Evolutionary conservation across 202 grass and related monocot genomes (phyloP), one percentile per base, ranked within the genome.

Genomic region (Setaria viridis): DNA sequence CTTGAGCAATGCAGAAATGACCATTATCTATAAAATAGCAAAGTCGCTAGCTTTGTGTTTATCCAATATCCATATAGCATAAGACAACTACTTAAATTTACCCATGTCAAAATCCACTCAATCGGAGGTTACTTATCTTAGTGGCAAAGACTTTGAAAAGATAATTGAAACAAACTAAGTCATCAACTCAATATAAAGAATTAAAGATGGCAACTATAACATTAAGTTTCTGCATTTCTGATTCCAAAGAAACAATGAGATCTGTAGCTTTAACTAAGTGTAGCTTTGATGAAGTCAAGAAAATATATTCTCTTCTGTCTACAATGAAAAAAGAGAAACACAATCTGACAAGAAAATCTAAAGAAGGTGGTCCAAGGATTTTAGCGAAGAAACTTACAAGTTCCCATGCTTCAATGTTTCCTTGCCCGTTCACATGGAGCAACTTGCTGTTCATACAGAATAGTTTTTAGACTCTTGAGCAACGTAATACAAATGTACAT

Each of bases 351-450:
- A 62, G 2, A 21, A 83, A 21, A 49, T 16, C 10, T 11, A 20
- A 21, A 50, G 7, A 62, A 92, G 5, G 58, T 20, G 17, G 3
- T 56, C 7, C 11, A 85, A 43, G 9, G 45, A 70, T 63, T 74
- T 78, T 11, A 37, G 20, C 48, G 39, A 77, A 84, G 20, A 84
- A 91, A 4, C 85, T 85, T 92, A 95, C 95, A 57, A 98, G 91
- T 86, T 98, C 84, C 93, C 93, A 98, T 20, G 82, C 89, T 88
- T 94, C 95, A 77, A 91, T 86, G 21, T 83, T 70, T 73, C 62
- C 92, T 35, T 90, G 75, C 55, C 67, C 63, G 2, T 91, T 91
- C 10, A 86, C 79, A 82, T 75, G 72, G 69, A 89, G 65, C 55
- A 95, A 87, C 62, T 86, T 91, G 73, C 91, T 98, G 88, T 91